Evolutionary conservation across 805 yeast genomes (phyloP), one percentile per base, ranked within the genome.

Genomic region (Saccharomyces mikatae): DNA sequence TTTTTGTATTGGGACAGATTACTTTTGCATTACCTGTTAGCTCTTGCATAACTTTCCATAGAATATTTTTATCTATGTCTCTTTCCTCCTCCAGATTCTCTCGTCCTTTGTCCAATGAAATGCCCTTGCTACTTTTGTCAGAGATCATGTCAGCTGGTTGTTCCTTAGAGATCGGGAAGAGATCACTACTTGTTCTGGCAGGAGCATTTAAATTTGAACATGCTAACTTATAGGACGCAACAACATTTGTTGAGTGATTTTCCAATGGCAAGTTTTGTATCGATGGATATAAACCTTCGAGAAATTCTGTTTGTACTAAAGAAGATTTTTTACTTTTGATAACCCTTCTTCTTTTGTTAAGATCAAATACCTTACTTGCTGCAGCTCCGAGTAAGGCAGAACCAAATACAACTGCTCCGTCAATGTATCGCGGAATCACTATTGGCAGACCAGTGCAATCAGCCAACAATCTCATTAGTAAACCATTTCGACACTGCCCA

Each of bases 361-460:
- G 51, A 47, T 79, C 78, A 13, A 79, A 78, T 57, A 80, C 83
- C 60, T 85, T 84, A 10, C 94, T 89, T 2, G 98, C 98, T 58
- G 84, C 89, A 1, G 98, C 97, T 41, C 98, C 99, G 57, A 94
- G 77, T 67, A 94, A 75, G 0, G 99, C 98, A 3, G 97, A 80
- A 26, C 99, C 99, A 67, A 92, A 87, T 2, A 94, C 98, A 44
- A 94, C 99, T 1, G 97, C 96, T 1, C 97, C 94, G 67, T 92
- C 98, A 63, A 92, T 90, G 71, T 94, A 91, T 64, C 92, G 80
- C 50, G 99, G 99, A 58, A 92, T 89, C 50, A 94, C 81, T 55
- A 94, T 84, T 17, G 97, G 96, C 73, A 86, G 76, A 4, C 95
- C 95, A 0, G 97, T 89, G 66, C 96, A 87, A 63, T 92, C 95